Evolutionary conservation across 352 stramenopile genomes (phyloP), one percentile per base, ranked within the genome.

Genomic region (Phytophthora ohioensis): DNA sequence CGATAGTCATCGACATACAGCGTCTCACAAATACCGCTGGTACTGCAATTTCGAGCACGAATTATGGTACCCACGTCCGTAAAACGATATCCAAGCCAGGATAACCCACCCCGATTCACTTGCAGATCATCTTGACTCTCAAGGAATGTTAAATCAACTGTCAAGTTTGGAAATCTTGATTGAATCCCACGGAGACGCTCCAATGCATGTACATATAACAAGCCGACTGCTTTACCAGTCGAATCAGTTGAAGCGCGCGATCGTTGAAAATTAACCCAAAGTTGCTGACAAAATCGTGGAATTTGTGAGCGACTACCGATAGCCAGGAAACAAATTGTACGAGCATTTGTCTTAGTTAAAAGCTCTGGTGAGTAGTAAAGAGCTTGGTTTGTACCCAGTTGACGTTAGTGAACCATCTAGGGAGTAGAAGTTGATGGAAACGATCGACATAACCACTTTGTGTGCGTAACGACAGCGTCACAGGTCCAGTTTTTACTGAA

Each of bases 1-100:
- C 82, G 78, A 54, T 82, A 82, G 21, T 88, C 78, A 17, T 84
- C 57, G 0, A 88, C 39, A 27, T 71, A 79, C 3, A 82, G n/a
- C 4, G 78, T 85, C 17, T 73, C 61, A 11, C 78, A 85, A 9
- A 53, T 4, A 56, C 9, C 45, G n/a, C 1, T 43, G 4, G 63
- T 42, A 11, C 21, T 47, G 46, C 63, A 75, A 17, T 71, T 12
- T 17, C 62, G 68, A 60, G 56, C 68, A 2, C 67, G 71, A 8
- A 79, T 73, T 30, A 79, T 51, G 0, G 71, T 73, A 1, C 57
- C 73, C 5, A 79, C 52, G 39, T 79, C 71, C 0, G 57, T 63
- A 17, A 67, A 49, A 21, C 57, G 67, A 57, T 71, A 66, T 2
- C 67, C 71, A 35, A 48, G 45, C 1, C 41, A 34, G 1, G 38